Evolutionary conservation across 2,329 filamentous ascomycete genomes (phyloP), one percentile per base, ranked within the genome.

Genomic region (Neocucurbitaria cava): DNA sequence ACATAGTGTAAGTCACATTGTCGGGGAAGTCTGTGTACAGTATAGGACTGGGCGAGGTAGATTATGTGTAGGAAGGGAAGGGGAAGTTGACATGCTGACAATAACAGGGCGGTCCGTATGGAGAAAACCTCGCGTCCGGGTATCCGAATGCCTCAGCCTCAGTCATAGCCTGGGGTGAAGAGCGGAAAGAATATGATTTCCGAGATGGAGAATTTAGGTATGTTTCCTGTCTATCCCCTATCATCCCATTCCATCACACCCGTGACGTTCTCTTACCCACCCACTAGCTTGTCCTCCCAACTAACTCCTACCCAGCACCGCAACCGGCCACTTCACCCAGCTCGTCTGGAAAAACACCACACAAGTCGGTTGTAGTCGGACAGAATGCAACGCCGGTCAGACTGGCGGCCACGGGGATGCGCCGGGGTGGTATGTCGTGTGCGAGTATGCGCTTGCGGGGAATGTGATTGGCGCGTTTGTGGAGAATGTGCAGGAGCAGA

Each of bases 111-210:
- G 87, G 87, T 0, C 85, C 87, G 0, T 87, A 87, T 58, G 90
- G 90, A 65, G 90, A 93, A 76, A 93, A 92, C 74, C 81, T 93
- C 3, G 89, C 89, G 7, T 79, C 86, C 4, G 89, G 89, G 3
- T 91, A 86, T 69, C 58, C 78, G 0, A 86, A 88, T 66, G 83
- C 82, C 1, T 82, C 82, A 0, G 77, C 80, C 3, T 81, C 83
- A 45, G 79, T 92, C n/a, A 82, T 85, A 40, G 83, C 82, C 1
- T 92, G 89, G 89, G 89, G 85, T 17, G 62, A 81, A 59, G 87
- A 90, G 74, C 72, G 84, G 10, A 65, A 71, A 0, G 54, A 78
- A 5, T 92, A 91, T 69, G 74, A 88, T 62, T 92, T 84, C 70
- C 59, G 68, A 2, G 69, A 81, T 1, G 82, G 82, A 0, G 82